These are phyloP conservation scores for Metschnikowia amazonensis DNA, from an alignment of 805 yeast genomes.

Conservation along the genomic window DNA sequence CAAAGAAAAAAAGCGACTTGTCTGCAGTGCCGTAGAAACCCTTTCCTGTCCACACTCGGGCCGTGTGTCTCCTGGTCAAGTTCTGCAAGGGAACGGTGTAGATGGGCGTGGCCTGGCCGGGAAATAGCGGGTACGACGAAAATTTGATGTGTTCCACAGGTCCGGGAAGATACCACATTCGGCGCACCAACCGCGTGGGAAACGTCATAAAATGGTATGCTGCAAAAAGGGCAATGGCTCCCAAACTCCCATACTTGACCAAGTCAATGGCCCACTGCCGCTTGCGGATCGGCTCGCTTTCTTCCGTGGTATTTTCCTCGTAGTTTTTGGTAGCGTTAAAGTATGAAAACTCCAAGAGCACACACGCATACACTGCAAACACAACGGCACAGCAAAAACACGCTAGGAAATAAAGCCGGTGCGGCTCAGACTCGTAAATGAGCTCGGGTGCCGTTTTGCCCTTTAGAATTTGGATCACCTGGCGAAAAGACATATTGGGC, in stretches of 20 bases:
- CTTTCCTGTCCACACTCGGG: conserved; percentile 80
- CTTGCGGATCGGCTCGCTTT: conserved; percentile 40
- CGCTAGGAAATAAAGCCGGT: conserved; percentile 66
- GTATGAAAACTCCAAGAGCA: conserved; percentile 53
- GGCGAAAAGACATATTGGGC: conserved; percentile 49
- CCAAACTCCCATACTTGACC: conserved; percentile 27
- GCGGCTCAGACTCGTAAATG: conserved; percentile 81
- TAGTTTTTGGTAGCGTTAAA: conserved; percentile 50
- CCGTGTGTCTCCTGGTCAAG: conserved; percentile 52
- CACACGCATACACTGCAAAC: conserved; percentile 64
- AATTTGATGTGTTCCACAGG: conserved; percentile 54
- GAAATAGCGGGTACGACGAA: conserved; percentile 71
- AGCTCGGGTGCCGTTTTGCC: conserved; percentile 62
- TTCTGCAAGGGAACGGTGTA: conserved; percentile 58
- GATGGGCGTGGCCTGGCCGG: conserved; percentile 74
- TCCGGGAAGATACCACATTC: conserved; percentile 75
- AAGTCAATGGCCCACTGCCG: conserved; percentile 36
- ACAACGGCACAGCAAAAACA: conserved; percentile 67
- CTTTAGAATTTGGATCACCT: conserved; percentile 56
- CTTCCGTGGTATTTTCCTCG: conserved; percentile 48
- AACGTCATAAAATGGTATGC: conserved; percentile 35
- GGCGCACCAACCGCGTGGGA: conserved; percentile 68
- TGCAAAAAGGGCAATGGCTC: conserved; percentile 25
- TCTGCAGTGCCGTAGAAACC: conserved; percentile 85
- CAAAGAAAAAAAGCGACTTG: conserved; percentile 67